Base-by-base conservation (phyloP, 768 basidiomycete species). In the Daedaleopsis nitida region DNA sequence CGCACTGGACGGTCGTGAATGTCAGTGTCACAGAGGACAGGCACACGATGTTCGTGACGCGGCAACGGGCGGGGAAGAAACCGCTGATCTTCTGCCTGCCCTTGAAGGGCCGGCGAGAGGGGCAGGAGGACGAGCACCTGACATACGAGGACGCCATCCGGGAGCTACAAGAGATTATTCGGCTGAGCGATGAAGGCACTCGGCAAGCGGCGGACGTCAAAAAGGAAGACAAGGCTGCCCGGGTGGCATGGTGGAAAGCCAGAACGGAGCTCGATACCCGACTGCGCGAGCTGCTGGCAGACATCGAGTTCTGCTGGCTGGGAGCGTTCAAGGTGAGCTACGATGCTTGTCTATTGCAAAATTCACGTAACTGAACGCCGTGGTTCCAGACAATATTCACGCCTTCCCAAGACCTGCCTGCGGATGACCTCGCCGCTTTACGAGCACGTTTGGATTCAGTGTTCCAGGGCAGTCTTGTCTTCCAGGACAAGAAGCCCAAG, bases 241-340 rank as follows among this genome's bases (percentile, higher is more conserved):
- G 87, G 62, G 77, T 81, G 0, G 81, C 78, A 1, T 98, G 97
- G 97, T 99, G 97, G 97, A 86, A 84, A 38, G 82, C 87, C 55
- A 81, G 97, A 3, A 75, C 78, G 23, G 83, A 80, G 21, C 80
- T 98, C n/a, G 95, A 98, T 68, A 78, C 77, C 50, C 82, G 94
- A 23, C 71, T 99, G 68, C 79, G 84, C 58, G 84, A 85, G 34
- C 74, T 99, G 7, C 72, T 97, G 37, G 85, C 86, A 64, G 93
- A 88, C 64, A 87, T 99, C 47, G 97, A 98, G 72, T 95, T 92
- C 67, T 94, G 91, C 69, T 98, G 97, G 97, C 80, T 99, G 3
- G 96, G 97, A 1, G 94, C 90, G 21, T 98, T 97, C 84, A 98
- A 98, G 86, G 96, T 95, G 60, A 27, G 38, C n/a, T 17, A 16